Conservation (phyloP, 1,139 yeast species). For the Sugiyamaella castrensis region DNA sequence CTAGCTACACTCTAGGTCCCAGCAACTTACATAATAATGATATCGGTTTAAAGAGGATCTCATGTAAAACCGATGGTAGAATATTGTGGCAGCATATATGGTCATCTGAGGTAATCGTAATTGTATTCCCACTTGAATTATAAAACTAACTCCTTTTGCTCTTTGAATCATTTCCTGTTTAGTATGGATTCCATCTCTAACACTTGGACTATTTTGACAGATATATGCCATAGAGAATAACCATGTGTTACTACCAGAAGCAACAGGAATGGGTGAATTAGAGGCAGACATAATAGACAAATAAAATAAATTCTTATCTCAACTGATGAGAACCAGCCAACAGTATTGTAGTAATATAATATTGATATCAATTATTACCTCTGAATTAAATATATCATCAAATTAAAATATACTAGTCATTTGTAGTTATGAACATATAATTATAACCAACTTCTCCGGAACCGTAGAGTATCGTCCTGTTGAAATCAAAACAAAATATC, state of each 20-base stretch:
- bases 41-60: slow-evolving; percentile 41
- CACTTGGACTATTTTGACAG: slow-evolving; percentile 37
- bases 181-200: slow-evolving; percentile 38
- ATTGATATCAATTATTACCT: too few species aligned
- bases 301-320: too few species aligned
- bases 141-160: slow-evolving; percentile 47
- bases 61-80: slow-evolving; percentile 51
- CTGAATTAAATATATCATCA: too few species aligned
- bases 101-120: slow-evolving; percentile 48
- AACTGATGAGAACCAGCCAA: too few species aligned
- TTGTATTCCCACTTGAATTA: slow-evolving; percentile 44
- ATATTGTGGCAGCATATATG: slow-evolving; percentile 48
- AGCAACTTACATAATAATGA: slow-evolving; percentile 37
- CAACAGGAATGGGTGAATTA: background rate
- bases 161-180: slow-evolving; percentile 44
- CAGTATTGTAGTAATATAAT: too few species aligned
- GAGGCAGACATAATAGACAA: too few species aligned
- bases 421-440: too few species aligned
- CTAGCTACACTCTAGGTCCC: too few species aligned
- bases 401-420: too few species aligned
- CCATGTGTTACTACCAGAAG: slow-evolving; percentile 18
- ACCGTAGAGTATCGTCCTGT: too few species aligned
- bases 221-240: slow-evolving; percentile 15
- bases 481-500: too few species aligned
- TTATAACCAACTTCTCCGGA: too few species aligned